phyloP scores from a whole-genome alignment of 2,329 filamentous ascomycete species.

The Aspergillus sp. region DNA sequence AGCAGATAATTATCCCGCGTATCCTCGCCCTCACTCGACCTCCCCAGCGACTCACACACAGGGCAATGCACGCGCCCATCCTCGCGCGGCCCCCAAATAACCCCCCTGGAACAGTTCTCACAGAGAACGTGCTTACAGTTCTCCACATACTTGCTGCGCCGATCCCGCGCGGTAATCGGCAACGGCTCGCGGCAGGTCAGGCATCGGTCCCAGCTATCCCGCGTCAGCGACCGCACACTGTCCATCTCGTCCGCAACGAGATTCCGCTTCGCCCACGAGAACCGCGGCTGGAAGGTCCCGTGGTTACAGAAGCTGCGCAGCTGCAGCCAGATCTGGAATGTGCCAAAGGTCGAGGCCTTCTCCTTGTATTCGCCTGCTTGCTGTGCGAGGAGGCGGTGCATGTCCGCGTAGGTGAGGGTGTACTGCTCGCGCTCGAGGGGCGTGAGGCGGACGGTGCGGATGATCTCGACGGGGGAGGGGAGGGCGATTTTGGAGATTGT shows the following conservation, averaged over 20 bases:
- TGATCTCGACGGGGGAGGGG: slow-evolving; percentile 21
- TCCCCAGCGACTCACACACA: background rate
- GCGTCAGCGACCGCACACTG: slow-evolving; percentile 4
- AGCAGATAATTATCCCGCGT: background rate
- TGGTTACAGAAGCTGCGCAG: slow-evolving; percentile 15
- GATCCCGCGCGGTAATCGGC: background rate
- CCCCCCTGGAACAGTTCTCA: slow-evolving; percentile 6
- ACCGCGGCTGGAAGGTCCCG: slow-evolving; percentile 12
- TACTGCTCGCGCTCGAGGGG: background rate
- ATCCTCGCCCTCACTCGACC: background rate
- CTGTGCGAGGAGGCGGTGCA: slow-evolving; percentile 2
- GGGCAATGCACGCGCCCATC: slow-evolving; percentile 1
- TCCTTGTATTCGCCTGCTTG: slow-evolving; percentile 1
- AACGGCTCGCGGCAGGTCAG: slow-evolving; percentile 5
- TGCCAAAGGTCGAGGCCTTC: slow-evolving; percentile 37
- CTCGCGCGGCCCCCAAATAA: background rate
- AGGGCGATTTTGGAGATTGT: slow-evolving; percentile 28
- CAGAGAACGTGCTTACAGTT: slow-evolving; percentile 16
- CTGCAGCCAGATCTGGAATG: slow-evolving; percentile 46
- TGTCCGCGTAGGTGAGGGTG: background rate
- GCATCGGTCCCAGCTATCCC: slow-evolving; percentile 10
- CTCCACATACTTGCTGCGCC: slow-evolving; percentile 4
- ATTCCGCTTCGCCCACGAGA: slow-evolving; percentile 10
- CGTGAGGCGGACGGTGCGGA: background rate
- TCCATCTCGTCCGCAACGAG: slow-evolving; percentile 10